These are phyloP conservation scores for Rhamnella rubrinervis DNA, from an alignment of 331 rosid genomes.

Conservation along the genomic window DNA sequence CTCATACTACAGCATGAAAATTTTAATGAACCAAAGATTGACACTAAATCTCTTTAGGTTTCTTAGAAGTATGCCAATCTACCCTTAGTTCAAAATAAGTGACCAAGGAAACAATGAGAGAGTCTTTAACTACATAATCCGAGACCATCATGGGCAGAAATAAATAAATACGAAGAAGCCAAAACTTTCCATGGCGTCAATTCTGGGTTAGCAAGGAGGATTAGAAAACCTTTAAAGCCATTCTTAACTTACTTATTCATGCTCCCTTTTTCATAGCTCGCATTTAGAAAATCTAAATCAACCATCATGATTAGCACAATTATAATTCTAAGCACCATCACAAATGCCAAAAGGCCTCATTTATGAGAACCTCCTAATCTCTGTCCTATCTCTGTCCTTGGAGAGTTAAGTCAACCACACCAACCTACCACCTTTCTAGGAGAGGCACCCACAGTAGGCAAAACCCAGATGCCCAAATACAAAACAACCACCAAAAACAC, in stretches of 20 bases:
- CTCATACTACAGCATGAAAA: constrained; percentile 17
- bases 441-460: constrained; percentile 21
- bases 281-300: constrained; percentile 28
- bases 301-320: constrained; percentile 21
- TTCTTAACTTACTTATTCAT: constrained; percentile 1
- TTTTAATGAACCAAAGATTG: not conserved
- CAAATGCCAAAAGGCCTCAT: constrained; percentile 11
- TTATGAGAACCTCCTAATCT: constrained; percentile 25
- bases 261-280: constrained; percentile 3
- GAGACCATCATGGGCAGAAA: constrained; percentile 10
- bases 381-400: constrained; percentile 14
- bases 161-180: constrained; percentile 23
- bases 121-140: constrained; percentile 14
- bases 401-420: constrained; percentile 59
- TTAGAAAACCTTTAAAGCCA: constrained; percentile 26
- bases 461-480: constrained; percentile 37
- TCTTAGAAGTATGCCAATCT: not conserved
- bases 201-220: constrained; percentile 19
- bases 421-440: constrained; percentile 73
- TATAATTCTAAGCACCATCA: constrained; percentile 25
- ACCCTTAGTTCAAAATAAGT: constrained; percentile 2
- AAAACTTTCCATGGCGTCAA: constrained; percentile 22
- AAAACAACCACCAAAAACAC: constrained; percentile 34
- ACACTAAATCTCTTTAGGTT: constrained; percentile 16
- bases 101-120: constrained; percentile 15